Evolutionary conservation across 306 rosid genomes (phyloP).

Genomic region (Senna tora): DNA sequence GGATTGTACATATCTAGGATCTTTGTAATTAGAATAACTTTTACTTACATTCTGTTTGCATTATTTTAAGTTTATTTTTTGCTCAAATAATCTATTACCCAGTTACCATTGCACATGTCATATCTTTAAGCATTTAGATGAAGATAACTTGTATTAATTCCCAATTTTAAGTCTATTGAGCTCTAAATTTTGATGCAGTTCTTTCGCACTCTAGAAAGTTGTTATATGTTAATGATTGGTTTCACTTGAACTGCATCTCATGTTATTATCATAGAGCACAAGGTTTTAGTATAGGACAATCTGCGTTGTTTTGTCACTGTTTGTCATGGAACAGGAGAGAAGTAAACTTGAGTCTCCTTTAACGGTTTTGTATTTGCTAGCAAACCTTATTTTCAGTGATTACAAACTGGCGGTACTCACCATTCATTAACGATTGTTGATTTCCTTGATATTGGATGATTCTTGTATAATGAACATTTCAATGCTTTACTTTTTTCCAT

Average conservation of each 20-base stretch:
- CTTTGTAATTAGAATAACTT: background rate
- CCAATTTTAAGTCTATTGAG: background rate
- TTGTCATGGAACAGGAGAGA: background rate
- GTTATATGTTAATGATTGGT: background rate
- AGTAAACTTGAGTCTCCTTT: conserved; percentile 1
- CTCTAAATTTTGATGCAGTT: background rate
- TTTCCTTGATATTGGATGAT: conserved; percentile 8
- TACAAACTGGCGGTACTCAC: background rate
- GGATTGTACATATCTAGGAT: background rate
- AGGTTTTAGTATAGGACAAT: background rate
- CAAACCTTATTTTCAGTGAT: conserved; percentile 3
- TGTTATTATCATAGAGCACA: conserved; percentile 5
- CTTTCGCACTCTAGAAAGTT: background rate
- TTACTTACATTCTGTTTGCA: background rate
- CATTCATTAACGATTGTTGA: conserved; percentile 14
- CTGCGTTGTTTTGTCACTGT: background rate
- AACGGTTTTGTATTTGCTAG: conserved; percentile 4
- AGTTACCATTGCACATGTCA: conserved; percentile 15
- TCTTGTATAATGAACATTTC: conserved; percentile 16
- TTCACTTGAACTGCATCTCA: background rate
- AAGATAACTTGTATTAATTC: background rate
- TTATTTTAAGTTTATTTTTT: background rate
- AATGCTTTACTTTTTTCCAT: conserved; percentile 5
- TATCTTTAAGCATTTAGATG: conserved; percentile 20
- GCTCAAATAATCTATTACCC: background rate